These are phyloP conservation scores for Petunia secreta DNA, from an alignment of 257 asterid species.

Conservation along the genomic window DNA sequence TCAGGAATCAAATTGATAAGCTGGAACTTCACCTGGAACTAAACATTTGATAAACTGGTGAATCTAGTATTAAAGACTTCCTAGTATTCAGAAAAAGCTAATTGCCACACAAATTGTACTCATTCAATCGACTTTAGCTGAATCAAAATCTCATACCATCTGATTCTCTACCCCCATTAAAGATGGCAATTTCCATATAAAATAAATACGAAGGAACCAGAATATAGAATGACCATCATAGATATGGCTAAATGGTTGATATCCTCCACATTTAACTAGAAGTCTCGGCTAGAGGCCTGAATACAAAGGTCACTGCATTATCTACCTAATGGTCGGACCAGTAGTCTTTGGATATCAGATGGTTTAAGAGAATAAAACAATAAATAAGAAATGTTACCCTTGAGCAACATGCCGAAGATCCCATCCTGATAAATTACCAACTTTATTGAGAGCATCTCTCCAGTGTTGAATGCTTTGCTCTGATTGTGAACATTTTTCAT, in stretches of 20 bases:
- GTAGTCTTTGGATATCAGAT: not conserved
- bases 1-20: too few species aligned
- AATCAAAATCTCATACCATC: not conserved
- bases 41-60: not conserved
- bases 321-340: too few species aligned
- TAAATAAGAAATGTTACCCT: not conserved
- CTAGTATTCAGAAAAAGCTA: not conserved
- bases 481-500: not conserved
- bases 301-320: too few species aligned
- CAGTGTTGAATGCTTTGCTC: not conserved
- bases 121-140: not conserved
- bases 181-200: too few species aligned
- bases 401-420: not conserved
- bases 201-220: too few species aligned
- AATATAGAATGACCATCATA: too few species aligned
- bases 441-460: not conserved
- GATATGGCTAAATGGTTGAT: too few species aligned
- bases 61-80: not conserved
- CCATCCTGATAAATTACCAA: slow-evolving; percentile 10
- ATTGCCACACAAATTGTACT: not conserved
- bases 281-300: too few species aligned
- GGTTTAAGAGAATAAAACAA: not conserved
- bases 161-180: not conserved
- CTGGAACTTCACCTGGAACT: not conserved
- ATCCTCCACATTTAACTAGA: too few species aligned